Evolutionary conservation across 768 basidiomycete genomes (phyloP), one percentile per base, ranked within the genome.

Genomic region (Panaeolus papilionaceus): DNA sequence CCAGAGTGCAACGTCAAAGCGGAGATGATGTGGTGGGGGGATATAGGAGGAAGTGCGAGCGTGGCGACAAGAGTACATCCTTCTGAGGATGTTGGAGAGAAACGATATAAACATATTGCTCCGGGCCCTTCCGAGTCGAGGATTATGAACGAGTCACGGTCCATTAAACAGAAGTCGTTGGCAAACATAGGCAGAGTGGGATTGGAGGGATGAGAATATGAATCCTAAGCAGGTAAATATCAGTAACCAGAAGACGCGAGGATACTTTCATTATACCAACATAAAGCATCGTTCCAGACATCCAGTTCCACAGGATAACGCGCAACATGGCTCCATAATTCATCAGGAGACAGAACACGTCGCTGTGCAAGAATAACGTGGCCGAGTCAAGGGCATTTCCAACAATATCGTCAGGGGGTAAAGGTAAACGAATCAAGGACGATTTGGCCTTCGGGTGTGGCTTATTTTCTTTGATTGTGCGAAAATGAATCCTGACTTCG

Each of bases 231-330:
- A 6, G 20, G 4, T 11, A 28, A 58, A 37, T 38, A 18, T 64
- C 4, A 47, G 40, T 11, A 49, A 18, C 16, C 11, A 44, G 42
- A 44, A 16, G 5, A 18, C 42, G 16, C n/a, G 42, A 64, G 4
- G 11, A 51, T 4, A 49, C 38, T 12, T 64, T 38, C 5, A n/a
- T 37, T 28, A 2, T 44, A 64, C 63, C 33, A 23, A 64, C 64
- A 23, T 64, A 64, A 37, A 64, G 38, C 44, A 64, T 38, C 1
- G 33, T 38, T 9, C 64, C 64, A 3, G 64, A 49, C 47, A 10
- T 49, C 64, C 64, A 64, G 38, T 64, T 64, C 64, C 64, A 64
- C 2, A 64, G 28, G 20, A 64, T 14, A 5, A 51, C 64, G 3
- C 64, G 54, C 54, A 58, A 12, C 28, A 33, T 58, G 11, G 54